Percentiles rank a stretch among this genome's conserved stretches.
Evolutionary conservation across 495 filamentous ascomycete species (phyloP).

Genomic region (Parmelia sp.): DNA sequence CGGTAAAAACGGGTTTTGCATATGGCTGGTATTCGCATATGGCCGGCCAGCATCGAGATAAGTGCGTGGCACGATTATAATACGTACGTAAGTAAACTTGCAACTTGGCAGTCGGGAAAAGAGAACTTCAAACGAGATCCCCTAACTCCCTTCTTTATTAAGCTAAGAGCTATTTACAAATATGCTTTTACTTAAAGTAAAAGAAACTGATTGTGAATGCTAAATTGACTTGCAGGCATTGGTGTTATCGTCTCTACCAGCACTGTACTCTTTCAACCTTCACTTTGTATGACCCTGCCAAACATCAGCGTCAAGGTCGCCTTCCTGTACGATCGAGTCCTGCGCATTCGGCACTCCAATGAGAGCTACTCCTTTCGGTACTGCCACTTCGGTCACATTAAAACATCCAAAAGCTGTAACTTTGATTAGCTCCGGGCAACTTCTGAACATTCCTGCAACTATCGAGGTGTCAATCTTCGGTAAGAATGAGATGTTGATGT

Average conservation of each 20-base stretch:
- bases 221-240: neutral
- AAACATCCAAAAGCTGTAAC: conserved; percentile 82
- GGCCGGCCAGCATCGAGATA: too few species aligned
- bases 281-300: neutral
- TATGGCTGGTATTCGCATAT: too few species aligned
- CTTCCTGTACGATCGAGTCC: conserved; percentile 50
- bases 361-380: conserved; percentile 67
- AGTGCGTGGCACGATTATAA: too few species aligned
- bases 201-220: neutral
- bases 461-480: conserved; percentile 67
- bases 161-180: neutral
- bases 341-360: conserved; percentile 71
- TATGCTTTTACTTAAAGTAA: neutral
- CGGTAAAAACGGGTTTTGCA: too few species aligned
- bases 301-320: conserved; percentile 26
- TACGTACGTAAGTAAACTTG: too few species aligned
- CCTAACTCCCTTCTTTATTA: neutral
- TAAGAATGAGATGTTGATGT: conserved; percentile 75
- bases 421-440: conserved; percentile 65
- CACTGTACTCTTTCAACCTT: neutral
- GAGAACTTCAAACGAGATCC: neutral
- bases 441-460: conserved; percentile 63
- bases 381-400: conserved; percentile 60
- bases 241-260: neutral
- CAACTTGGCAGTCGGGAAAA: neutral